phyloP scores from a whole-genome alignment of 1,284 basidiomycete genomes.

The Phylloboletellus chloephorus region DNA sequence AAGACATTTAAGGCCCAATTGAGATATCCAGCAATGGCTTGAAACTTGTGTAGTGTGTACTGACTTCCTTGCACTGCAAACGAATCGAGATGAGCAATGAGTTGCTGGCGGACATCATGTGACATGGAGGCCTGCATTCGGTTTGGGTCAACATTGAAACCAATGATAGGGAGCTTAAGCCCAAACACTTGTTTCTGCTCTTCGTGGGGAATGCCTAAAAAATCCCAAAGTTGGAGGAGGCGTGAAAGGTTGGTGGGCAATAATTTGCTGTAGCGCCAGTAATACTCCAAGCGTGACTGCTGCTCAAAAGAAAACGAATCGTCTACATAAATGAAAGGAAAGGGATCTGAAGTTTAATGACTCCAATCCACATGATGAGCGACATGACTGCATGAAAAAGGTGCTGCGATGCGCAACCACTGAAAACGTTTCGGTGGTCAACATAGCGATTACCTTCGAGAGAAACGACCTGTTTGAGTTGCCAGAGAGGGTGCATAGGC shows the following conservation, averaged over 20 bases:
- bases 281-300: slow-evolving; percentile 14
- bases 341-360: slow-evolving; percentile 3
- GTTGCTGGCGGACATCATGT: too few relatives aligned
- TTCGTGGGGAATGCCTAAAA: slow-evolving; percentile 30
- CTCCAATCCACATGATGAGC: slow-evolving; percentile 35
- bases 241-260: slow-evolving; percentile 25
- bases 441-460: slow-evolving; percentile 25
- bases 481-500: slow-evolving; percentile 39
- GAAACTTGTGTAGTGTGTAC: neutral
- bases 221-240: slow-evolving; percentile 32
- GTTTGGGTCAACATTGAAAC: slow-evolving; percentile 30
- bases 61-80: too few relatives aligned
- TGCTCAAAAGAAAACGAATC: slow-evolving; percentile 23
- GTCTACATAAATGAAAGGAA: slow-evolving; percentile 31
- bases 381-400: slow-evolving; percentile 33
- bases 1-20: neutral
- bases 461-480: slow-evolving; percentile 38
- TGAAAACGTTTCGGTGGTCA: slow-evolving; percentile 34
- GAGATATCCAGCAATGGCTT: neutral
- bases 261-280: slow-evolving; percentile 25
- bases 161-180: slow-evolving; percentile 25
- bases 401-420: slow-evolving; percentile 21
- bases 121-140: slow-evolving; percentile 25
- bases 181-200: slow-evolving; percentile 31
- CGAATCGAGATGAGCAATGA: too few relatives aligned